Evolutionary conservation across 331 rosid genomes (phyloP).

Genomic region (Prunus yedoensis): DNA sequence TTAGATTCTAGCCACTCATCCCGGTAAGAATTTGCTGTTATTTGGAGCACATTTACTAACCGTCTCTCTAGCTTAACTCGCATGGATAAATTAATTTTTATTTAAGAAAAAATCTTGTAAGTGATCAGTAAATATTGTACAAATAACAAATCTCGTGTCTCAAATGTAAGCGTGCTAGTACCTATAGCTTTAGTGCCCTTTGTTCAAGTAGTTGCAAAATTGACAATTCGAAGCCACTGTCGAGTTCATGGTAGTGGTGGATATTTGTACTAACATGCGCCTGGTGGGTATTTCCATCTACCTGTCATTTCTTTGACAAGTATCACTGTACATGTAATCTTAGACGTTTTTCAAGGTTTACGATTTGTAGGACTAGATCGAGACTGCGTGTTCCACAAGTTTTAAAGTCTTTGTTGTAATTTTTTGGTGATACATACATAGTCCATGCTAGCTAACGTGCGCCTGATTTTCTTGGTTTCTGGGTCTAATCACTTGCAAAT

Average conservation of each 20-base stretch:
- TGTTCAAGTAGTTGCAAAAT: not conserved
- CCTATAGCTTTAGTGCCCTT: too few relatives aligned
- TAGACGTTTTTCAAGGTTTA: not conserved
- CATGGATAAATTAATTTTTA: too few relatives aligned
- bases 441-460: not conserved
- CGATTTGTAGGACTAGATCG: not conserved
- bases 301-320: constrained; percentile 15
- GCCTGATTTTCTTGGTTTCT: not conserved
- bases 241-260: not conserved
- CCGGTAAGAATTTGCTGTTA: too few relatives aligned
- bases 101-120: too few relatives aligned
- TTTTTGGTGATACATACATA: not conserved
- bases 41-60: too few relatives aligned
- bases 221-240: not conserved
- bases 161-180: too few relatives aligned
- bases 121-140: too few relatives aligned
- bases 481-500: not conserved
- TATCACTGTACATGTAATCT: not conserved
- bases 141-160: too few relatives aligned
- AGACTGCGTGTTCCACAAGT: constrained; percentile 14
- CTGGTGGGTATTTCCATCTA: constrained; percentile 13
- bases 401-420: not conserved
- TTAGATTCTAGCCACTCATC: too few relatives aligned
- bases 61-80: too few relatives aligned
- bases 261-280: constrained; percentile 13